A percentile compares a stretch with the other conserved stretches of the same genome.
These are phyloP conservation scores for Candida palmyrensis DNA, from an alignment of 805 yeast genomes.

Conservation along the genomic window DNA sequence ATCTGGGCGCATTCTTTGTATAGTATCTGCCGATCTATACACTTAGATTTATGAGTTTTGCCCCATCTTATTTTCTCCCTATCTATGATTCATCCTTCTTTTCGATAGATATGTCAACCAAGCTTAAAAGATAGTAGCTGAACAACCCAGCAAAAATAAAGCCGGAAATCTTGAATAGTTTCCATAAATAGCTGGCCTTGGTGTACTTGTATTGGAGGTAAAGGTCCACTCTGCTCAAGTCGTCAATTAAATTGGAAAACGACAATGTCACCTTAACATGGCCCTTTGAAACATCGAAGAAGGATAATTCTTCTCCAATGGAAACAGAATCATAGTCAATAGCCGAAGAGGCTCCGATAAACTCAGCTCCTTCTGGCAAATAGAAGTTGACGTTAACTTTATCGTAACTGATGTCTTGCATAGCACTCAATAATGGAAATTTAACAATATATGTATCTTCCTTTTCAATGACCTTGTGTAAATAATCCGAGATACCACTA, in stretches of 20 bases:
- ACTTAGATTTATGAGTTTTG: too few relatives aligned
- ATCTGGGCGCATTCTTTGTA: too few relatives aligned
- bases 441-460: constrained; percentile 51
- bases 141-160: constrained; percentile 57
- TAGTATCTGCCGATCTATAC: too few relatives aligned
- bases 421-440: constrained; percentile 72
- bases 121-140: constrained; percentile 43
- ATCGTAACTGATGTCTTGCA: constrained; percentile 64
- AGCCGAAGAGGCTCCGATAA: constrained; percentile 54
- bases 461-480: constrained; percentile 35
- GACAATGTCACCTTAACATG: constrained; percentile 66
- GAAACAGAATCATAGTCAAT: constrained; percentile 29
- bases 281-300: constrained; percentile 71
- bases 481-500: constrained; percentile 47
- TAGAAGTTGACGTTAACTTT: constrained; percentile 55
- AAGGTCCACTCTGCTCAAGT: constrained; percentile 51
- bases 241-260: constrained; percentile 64
- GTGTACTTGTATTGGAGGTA: constrained; percentile 62
- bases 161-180: constrained; percentile 63
- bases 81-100: constrained; percentile 1
- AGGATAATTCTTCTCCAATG: constrained; percentile 44
- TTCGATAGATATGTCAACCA: constrained; percentile 28
- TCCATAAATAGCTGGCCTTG: constrained; percentile 45
- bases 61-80: background rate
- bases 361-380: constrained; percentile 83